A percentile compares a stretch with the other conserved stretches of the same genome.
Conservation (phyloP, 2,329 filamentous ascomycete species). For the Hawksworthiomyces lignivorus region DNA sequence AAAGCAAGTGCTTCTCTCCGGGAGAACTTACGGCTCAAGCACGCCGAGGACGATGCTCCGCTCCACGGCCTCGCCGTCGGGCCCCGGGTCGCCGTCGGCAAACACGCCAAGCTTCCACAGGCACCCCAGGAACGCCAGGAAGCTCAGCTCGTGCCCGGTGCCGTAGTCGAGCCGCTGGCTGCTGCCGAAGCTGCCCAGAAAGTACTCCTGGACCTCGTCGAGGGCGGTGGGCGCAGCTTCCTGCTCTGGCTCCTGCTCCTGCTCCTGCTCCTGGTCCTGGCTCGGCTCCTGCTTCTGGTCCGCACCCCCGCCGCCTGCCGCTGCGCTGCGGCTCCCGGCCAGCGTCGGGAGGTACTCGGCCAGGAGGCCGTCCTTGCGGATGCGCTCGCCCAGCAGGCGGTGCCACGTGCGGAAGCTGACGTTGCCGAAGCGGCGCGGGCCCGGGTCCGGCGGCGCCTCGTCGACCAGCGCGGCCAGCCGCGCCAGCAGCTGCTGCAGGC, state of each 20-base stretch:
- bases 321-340: too few species aligned
- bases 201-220: slow-evolving; percentile 68
- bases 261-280: slow-evolving; percentile 21
- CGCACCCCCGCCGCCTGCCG: too few species aligned
- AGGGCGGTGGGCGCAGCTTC: slow-evolving; percentile 38
- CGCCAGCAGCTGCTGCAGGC: slow-evolving; percentile 58
- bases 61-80: slow-evolving; percentile 51
- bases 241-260: too few species aligned
- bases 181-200: slow-evolving; percentile 82
- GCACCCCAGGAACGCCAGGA: slow-evolving; percentile 80
- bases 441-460: slow-evolving; percentile 74
- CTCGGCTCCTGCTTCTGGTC: slow-evolving; percentile 23
- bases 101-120: slow-evolving; percentile 90
- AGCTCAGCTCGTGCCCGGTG: slow-evolving; percentile 92
- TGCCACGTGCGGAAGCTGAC: slow-evolving; percentile 83
- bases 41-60: slow-evolving; percentile 73
- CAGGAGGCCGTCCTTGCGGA: slow-evolving; percentile 42
- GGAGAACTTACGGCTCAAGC: slow-evolving; percentile 66
- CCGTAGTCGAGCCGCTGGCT: slow-evolving; percentile 87
- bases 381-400: slow-evolving; percentile 54
- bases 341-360: slow-evolving; percentile 48
- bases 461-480: slow-evolving; percentile 61
- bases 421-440: slow-evolving; percentile 87
- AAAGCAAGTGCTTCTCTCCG: too few species aligned
- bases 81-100: slow-evolving; percentile 32